Conservation (phyloP, 2,329 filamentous ascomycete species). For the Shiraia sp. region DNA sequence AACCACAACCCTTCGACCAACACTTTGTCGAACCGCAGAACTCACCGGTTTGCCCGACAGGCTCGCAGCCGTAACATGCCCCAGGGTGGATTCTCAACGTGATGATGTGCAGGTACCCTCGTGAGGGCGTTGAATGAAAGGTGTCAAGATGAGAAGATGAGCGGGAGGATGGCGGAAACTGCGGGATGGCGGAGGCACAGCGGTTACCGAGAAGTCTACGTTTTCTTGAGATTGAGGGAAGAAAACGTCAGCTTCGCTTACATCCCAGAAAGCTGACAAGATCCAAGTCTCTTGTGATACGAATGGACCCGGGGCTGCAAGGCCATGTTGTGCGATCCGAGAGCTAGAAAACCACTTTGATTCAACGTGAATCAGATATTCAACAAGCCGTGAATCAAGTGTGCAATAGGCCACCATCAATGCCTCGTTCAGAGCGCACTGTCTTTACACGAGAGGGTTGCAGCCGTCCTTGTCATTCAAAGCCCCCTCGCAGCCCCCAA, state of each 20-base stretch:
- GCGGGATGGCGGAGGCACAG: conserved; percentile 26
- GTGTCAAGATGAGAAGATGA: conserved; percentile 17
- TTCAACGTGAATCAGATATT: too few relatives aligned
- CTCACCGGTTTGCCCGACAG: conserved; percentile 16
- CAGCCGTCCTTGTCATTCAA: too few relatives aligned
- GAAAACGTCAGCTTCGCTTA: too few relatives aligned
- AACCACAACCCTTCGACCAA: conserved; percentile 25
- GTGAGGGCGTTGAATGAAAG: conserved; percentile 11
- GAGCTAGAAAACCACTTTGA: too few relatives aligned
- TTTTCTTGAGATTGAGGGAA: conserved; percentile 1
- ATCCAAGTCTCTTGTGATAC: too few relatives aligned
- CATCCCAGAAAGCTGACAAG: too few relatives aligned
- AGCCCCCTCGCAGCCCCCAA: conserved; percentile 3
- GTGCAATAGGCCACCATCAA: too few relatives aligned
- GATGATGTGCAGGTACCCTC: conserved; percentile 29
- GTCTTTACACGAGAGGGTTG: too few relatives aligned
- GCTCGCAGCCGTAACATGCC: conserved; percentile 8
- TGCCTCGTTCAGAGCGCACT: too few relatives aligned
- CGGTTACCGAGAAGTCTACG: conserved; percentile 21
- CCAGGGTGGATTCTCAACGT: conserved; percentile 27
- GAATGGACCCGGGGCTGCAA: too few relatives aligned
- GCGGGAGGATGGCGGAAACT: conserved; percentile 15
- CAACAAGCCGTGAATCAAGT: too few relatives aligned
- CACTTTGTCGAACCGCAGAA: conserved; percentile 6
- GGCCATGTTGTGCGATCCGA: too few relatives aligned